Base-by-base conservation (phyloP, 257 asterid genomes). In the Solanum corneliomulleri region DNA sequence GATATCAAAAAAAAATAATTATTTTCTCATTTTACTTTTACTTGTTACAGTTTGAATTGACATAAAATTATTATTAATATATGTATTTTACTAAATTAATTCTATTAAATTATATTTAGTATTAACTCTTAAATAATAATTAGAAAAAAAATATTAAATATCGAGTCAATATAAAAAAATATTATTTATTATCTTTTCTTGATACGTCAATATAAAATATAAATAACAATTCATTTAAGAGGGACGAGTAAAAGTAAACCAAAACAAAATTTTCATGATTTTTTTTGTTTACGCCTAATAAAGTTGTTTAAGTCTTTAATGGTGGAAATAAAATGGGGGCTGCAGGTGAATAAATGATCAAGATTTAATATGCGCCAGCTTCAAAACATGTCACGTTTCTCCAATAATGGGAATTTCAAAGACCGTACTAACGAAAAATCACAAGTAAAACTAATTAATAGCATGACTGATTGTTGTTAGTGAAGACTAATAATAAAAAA, bases 161-260 rank as follows among this genome's bases (percentile, higher is more conserved):
- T 1, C 0, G 1, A 37, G 0, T 37, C 7, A 37, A 37, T 6
- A 37, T 37, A 1, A 37, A 37, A 5, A 1, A 5, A 5, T 5
- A 0, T 37, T 37, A 37, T 37, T 37, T 37, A 37, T 37, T 37
- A 37, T 37, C 2, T 37, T 35, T 37, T 37, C 0, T 37, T 1
- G 0, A 37, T 37, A 37, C 0, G 1, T 37, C 7, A 37, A 37
- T 37, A 5, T 5, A 37, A 37, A 6, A 37, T 37, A 37, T 1
- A 37, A 37, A 37, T 37, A 37, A 6, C 35, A 6, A 6, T 5
- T 37, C 39, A 37, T 37, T 37, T 6, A 5, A 5, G 7, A 5
- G 7, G 7, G 7, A 37, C 6, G 7, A 37, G 39, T 37, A 37
- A 37, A 37, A 37, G 39, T 37, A 6, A 37, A 5, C 39, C 7